Conservation (phyloP, 1,284 basidiomycete species). For the Cronartium quercuum region DNA sequence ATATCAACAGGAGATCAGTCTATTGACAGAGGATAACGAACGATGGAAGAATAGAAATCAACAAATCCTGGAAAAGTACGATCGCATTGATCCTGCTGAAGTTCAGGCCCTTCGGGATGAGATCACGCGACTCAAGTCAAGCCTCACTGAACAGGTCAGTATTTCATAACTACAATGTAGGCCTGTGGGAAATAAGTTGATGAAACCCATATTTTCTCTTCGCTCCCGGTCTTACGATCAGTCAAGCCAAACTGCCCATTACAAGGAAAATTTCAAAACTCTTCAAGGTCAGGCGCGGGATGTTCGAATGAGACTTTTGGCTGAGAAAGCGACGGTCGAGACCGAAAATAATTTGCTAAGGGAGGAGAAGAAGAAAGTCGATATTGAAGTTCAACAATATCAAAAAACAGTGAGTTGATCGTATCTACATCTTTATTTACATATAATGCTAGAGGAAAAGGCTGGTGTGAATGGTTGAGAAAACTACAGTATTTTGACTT, state of each 20-base stretch:
- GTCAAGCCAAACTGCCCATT: neutral
- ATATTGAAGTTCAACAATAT: slow-evolving; percentile 23
- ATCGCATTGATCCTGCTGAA: slow-evolving; percentile 37
- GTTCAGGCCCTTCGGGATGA: slow-evolving; percentile 35
- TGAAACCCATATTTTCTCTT: neutral
- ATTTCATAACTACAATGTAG: neutral
- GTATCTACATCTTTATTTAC: neutral
- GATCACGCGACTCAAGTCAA: slow-evolving; percentile 8
- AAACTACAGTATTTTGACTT: no score
- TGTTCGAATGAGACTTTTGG: neutral
- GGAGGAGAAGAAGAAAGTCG: slow-evolving; percentile 19
- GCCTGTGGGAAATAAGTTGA: neutral
- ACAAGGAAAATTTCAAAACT: slow-evolving; percentile 1
- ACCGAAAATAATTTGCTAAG: neutral
- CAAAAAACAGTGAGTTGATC: neutral
- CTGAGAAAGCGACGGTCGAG: slow-evolving; percentile 15
- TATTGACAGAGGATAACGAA: slow-evolving; percentile 69
- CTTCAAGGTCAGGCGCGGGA: slow-evolving; percentile 18
- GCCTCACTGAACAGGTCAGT: slow-evolving; percentile 17
- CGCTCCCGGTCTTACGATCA: neutral
- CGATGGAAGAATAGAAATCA: slow-evolving; percentile 79
- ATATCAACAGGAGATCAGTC: slow-evolving; percentile 61
- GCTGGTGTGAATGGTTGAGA: no score
- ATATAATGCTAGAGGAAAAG: no score
- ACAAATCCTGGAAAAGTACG: slow-evolving; percentile 64